Evolutionary conservation across 495 filamentous ascomycete species (phyloP).

Genomic region (Penicillium riverlandense): DNA sequence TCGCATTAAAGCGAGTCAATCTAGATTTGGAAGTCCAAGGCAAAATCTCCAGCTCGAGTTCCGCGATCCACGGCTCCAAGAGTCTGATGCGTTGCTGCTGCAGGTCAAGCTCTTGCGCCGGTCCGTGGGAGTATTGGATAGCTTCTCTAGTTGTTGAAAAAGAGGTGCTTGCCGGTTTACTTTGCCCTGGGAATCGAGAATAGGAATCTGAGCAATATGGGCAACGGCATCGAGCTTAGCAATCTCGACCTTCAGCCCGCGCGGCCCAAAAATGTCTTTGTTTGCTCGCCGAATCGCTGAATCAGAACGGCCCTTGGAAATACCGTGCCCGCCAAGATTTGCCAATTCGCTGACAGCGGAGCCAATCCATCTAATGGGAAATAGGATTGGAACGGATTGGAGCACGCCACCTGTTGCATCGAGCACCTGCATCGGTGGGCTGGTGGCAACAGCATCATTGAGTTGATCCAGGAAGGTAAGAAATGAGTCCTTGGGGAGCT

Average conservation of each 20-base stretch:
- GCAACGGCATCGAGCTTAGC: slow-evolving; percentile 20
- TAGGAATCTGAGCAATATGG: slow-evolving; percentile 16
- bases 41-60: slow-evolving; percentile 16
- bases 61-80: slow-evolving; percentile 17
- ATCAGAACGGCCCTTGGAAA: slow-evolving; percentile 23
- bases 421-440: slow-evolving; percentile 27
- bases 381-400: slow-evolving; percentile 22
- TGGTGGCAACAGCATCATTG: slow-evolving; percentile 20
- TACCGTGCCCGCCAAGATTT: slow-evolving; percentile 14
- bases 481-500: slow-evolving; percentile 19
- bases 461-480: slow-evolving; percentile 21
- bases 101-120: slow-evolving; percentile 5
- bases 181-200: slow-evolving; percentile 19
- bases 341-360: slow-evolving; percentile 17
- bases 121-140: neutral
- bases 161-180: slow-evolving; percentile 10
- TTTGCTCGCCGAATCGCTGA: slow-evolving; percentile 17
- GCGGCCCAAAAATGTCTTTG: slow-evolving; percentile 18
- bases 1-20: slow-evolving; percentile 19
- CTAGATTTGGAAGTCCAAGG: slow-evolving; percentile 18
- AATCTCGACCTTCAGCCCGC: slow-evolving; percentile 18
- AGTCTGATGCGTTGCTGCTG: slow-evolving; percentile 1
- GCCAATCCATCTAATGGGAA: slow-evolving; percentile 21
- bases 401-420: slow-evolving; percentile 25
- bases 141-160: slow-evolving; percentile 7